Evolutionary conservation across 805 yeast species (phyloP).

Genomic region (Nakazawaea ernobii): DNA sequence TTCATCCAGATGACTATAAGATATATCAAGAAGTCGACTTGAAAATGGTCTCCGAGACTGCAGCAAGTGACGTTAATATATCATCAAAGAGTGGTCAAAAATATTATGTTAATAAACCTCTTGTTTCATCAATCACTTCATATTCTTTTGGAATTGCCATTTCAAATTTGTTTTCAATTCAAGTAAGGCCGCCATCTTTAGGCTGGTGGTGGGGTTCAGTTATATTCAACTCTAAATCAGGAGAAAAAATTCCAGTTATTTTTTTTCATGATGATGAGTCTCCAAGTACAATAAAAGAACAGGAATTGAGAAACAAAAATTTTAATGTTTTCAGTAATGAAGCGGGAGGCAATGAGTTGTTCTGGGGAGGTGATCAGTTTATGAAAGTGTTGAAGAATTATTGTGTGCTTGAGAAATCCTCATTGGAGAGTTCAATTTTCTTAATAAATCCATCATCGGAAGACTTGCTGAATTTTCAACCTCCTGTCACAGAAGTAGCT

Average conservation of each 20-base stretch:
- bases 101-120: slow-evolving; percentile 44
- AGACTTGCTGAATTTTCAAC: slow-evolving; percentile 56
- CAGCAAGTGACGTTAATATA: background rate
- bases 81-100: background rate
- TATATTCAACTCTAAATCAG: slow-evolving; percentile 60
- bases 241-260: slow-evolving; percentile 70
- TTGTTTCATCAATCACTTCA: slow-evolving; percentile 43
- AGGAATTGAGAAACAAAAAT: slow-evolving; percentile 49
- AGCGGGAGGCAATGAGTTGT: slow-evolving; percentile 42
- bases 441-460: slow-evolving; percentile 73
- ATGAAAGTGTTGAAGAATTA: slow-evolving; percentile 45
- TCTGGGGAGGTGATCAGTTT: slow-evolving; percentile 92
- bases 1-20: slow-evolving; percentile 32
- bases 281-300: slow-evolving; percentile 63
- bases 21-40: slow-evolving; percentile 47
- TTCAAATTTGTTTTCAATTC: slow-evolving; percentile 66
- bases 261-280: slow-evolving; percentile 92
- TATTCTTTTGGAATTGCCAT: slow-evolving; percentile 67
- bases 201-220: slow-evolving; percentile 94
- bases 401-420: slow-evolving; percentile 61
- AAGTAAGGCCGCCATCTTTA: slow-evolving; percentile 73
- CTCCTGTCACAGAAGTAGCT: slow-evolving; percentile 32
- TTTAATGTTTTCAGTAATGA: slow-evolving; percentile 71
- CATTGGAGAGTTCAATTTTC: slow-evolving; percentile 65
- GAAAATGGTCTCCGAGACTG: slow-evolving; percentile 11